Base-by-base conservation (phyloP, 176 grass and related monocot genomes). In the Calamus simplicifolius region DNA sequence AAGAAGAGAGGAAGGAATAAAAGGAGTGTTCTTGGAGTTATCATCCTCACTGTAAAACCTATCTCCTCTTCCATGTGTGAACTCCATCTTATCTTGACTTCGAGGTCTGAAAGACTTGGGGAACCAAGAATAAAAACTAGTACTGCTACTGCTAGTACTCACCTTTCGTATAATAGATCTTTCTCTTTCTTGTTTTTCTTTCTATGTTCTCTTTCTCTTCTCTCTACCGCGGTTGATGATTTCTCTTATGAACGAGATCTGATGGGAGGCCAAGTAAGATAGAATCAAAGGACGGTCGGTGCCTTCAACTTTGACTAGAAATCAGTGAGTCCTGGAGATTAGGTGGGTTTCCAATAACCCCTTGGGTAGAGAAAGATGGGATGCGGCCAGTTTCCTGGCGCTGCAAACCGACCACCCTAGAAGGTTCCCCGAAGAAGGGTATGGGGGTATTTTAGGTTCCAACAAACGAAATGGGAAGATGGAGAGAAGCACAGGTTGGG, bases 31-130 rank as follows among this genome's bases (percentile, higher is more conserved):
- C 53, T 55, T 72, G 59, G 1, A 64, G 48, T 35, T 16, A 10
- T 79, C 61, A 31, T 64, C 58, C 28, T 21, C 25, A 55, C 51
- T 79, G 56, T 67, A 67, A 30, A 79, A 57, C 50, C 18, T 30
- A 31, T 61, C 57, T 48, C 67, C 73, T 59, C 60, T 60, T 38
- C 68, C 52, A 35, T 79, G 68, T 60, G 61, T 66, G 53, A 79
- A 66, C 59, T 79, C 77, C 77, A 79, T 79, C 8, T 17, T 8
- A 17, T 49, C 17, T 38, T 49, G n/a, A 31, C 19, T 49, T 48
- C 0, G 21, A 25, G 21, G 13, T 38, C 38, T 14, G 10, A 43
- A 43, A 43, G 8, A 13, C 10, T 43, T 13, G 35, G 12, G 35
- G 35, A 43, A 13, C 35, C 35, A 43, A 43, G 12, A 43, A 43